Evolutionary conservation across 169 alveolate genomes (phyloP), one percentile per base, ranked within the genome.

Genomic region (Perkinsus chesapeaki): DNA sequence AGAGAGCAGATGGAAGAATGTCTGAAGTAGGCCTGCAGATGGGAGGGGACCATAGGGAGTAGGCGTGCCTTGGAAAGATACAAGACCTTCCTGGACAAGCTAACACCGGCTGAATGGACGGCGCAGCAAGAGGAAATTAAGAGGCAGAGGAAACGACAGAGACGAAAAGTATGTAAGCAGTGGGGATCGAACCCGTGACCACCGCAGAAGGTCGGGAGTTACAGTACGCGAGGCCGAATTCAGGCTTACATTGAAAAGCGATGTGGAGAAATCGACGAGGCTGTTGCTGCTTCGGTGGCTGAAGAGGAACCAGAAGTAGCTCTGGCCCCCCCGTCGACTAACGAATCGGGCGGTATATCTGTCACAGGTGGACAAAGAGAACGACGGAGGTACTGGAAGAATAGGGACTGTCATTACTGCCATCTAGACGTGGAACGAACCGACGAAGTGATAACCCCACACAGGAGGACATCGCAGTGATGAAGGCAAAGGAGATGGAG

Each of bases 1-100:
- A 48, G 92, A 39, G 96, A 95, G 92, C 95, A 95, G 93, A 93
- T 92, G 43, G 94, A 94, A 39, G 96, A 95, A 39, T 95, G 95
- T 90, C 39, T 93, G 72, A 95, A 94, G 92, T 91, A 39, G 31
- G 31, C 82, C n/a, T n/a, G n/a, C n/a, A n/a, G n/a, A n/a, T n/a
- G n/a, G n/a, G n/a, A n/a, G n/a, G n/a, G n/a, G n/a, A n/a, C n/a
- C n/a, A n/a, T n/a, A n/a, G n/a, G n/a, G n/a, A n/a, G n/a, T n/a
- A n/a, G n/a, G n/a, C n/a, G n/a, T n/a, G n/a, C n/a, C n/a, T n/a
- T n/a, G 31, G 27, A 16, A 27, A 60, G 82, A 23, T 60, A 60
- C 31, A 60, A 72, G n/a, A 31, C 48, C 73, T 95, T 95, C 91
- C 12, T 94, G 39, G 95, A 93, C 39, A 93, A 94, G 39, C 94